Base-by-base conservation (phyloP, 352 stramenopile genomes). In the Pythium plurisporium region DNA sequence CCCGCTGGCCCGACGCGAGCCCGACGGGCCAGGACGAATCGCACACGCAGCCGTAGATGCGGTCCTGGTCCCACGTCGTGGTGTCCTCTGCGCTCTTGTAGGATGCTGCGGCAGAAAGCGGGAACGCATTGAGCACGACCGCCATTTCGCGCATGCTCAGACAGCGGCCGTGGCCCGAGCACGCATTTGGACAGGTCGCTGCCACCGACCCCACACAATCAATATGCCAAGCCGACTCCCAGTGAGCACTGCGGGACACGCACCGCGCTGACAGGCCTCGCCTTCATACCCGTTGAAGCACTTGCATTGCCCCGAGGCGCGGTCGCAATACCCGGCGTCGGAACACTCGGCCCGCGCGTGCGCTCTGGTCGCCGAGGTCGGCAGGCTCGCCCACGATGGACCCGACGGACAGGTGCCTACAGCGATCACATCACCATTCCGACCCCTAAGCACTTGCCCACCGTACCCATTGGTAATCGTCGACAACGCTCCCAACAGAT, bases 11-110 rank as follows among this genome's bases (percentile, higher is more conserved):
- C 1, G 57, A 31, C 3, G 45, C 87, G 1, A 98, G 72, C 7
- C 82, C 81, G 4, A 94, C 85, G 0, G 64, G 27, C 82, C 82
- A 94, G 4, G 70, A 74, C 23, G 84, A 94, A 51, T 94, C 84
- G 42, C 84, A 94, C 17, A 91, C 63, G 52, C 85, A 94, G 14
- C 85, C 85, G 22, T 74, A 88, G 31, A 94, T 67, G 22, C 76
- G 70, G 54, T 87, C 74, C 52, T 88, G 78, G 63, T 95, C 83
- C 79, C 85, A 95, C 11, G 70, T 89, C 25, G 74, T 79, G 10
- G 77, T 44, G 14, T 61, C 52, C 22, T 77, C 73, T 14, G 79
- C 69, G 4, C 76, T 69, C 4, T 62, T 55, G 58, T 95, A 94
- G 10, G 64, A 84, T 1, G 75, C 74, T n/a, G 63, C 54, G 9